Base-by-base conservation (phyloP, 2,329 filamentous ascomycete species). In the Pseudogymnoascus sp. region DNA sequence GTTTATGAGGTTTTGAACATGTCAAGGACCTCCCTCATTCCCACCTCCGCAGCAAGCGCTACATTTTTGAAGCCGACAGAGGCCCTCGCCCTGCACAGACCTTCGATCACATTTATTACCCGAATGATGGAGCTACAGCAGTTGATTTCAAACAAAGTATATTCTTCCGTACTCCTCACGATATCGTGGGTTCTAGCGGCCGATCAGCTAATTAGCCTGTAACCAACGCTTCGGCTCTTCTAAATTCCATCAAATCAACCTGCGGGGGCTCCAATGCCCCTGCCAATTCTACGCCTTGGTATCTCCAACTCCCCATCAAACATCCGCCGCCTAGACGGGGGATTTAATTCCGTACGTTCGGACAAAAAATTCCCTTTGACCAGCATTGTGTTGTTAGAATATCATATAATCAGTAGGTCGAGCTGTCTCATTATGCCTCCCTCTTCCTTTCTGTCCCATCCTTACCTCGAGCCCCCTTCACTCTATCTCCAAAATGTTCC, bases 191-290 rank as follows among this genome's bases (percentile, higher is more conserved):
- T 52, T 16, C 26, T 31, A 31, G 45, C 26, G 21, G 45, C n/a
- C 43, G 45, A 52, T 52, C 45, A 11, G 10, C n/a, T 19, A 31
- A 52, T 52, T 52, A 52, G 45, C 26, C 45, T 52, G 10, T 31
- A 16, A 31, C 45, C 14, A 19, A 31, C 23, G 26, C 45, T 31
- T n/a, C 45, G 45, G 45, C 45, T 31, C 45, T 31, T 31, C 26
- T 52, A 52, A 52, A 52, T 52, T 52, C 45, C 45, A 31, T 52
- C 45, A 31, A 52, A 52, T 52, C 45, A 52, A 31, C 6, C n/a
- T 3, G 26, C 14, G 26, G 26, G 45, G 6, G 2, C 45, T 52
- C 14, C 10, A n/a, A 52, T 12, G 7, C 26, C 45, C 45, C 45
- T 52, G 45, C 26, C 21, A 52, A 52, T 52, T 12, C 26, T 8